Evolutionary conservation across 768 basidiomycete species (phyloP), one percentile per base, ranked within the genome.

Genomic region (Rhizopogon vesiculosus): DNA sequence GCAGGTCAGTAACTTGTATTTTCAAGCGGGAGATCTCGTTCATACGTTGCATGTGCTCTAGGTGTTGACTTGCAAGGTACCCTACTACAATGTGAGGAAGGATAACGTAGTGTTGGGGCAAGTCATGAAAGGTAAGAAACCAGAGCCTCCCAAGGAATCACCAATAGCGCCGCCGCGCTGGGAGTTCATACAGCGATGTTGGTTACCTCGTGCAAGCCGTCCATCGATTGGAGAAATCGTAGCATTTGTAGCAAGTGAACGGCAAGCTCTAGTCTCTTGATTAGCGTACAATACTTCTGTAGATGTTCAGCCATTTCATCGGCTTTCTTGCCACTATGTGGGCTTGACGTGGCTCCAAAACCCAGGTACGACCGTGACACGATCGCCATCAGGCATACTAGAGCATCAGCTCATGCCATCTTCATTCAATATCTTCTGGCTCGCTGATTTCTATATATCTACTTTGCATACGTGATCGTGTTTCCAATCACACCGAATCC

Each of bases 1-100:
- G 15, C 55, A 56, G 55, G 55, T 42, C 74, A 33, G 28, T 52
- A n/a, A 16, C 35, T 3, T 4, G 35, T 25, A 12, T 15, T 5
- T 5, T 15, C 72, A 63, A 67, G 75, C 18, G 73, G 75, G 8
- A 19, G 7, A 22, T 25, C 28, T 29, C 15, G 5, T n/a, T 43
- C 42, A n/a, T 2, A 25, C 22, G 7, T 35, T 35, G 13, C 22
- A n/a, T 8, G 18, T 3, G 29, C 40, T 31, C n/a, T 25, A 52
- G 51, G 54, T 55, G 10, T 18, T 55, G 4, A 31, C 54, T 10
- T 43, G 54, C 25, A 45, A 45, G 42, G 38, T 55, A 15, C 54
- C 54, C 13, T 55, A 55, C 25, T 22, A 35, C 5, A 9, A 52
- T 42, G 25, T 52, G 38, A 52, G 28, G 38, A 52, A 39, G n/a